Evolutionary conservation across 2,329 filamentous ascomycete species (phyloP).

Genomic region (Phoma sp.): DNA sequence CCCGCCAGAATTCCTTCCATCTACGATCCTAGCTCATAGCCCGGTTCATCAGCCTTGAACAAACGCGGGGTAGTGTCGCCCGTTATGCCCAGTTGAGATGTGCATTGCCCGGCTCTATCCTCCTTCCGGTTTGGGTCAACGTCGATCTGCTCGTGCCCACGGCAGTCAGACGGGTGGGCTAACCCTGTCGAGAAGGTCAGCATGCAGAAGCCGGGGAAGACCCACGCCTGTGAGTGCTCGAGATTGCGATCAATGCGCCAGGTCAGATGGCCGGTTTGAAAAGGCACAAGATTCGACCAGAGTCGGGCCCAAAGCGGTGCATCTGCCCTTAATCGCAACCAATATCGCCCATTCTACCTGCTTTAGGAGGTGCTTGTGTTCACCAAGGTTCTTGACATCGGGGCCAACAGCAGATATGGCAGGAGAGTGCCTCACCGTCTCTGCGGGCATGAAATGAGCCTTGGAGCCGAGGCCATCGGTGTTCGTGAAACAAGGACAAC

Average conservation of each 20-base stretch:
- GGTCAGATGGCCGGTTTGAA: not conserved
- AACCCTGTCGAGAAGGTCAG: constrained; percentile 16
- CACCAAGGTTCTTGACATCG: constrained; percentile 2
- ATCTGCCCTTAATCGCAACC: not conserved
- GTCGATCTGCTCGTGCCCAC: constrained; percentile 10
- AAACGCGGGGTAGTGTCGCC: constrained; percentile 13
- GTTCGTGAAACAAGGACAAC: not conserved
- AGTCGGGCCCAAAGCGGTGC: not conserved
- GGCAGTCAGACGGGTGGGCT: constrained; percentile 13
- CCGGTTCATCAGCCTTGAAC: not conserved
- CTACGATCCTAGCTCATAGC: not conserved
- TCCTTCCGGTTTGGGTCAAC: constrained; percentile 16
- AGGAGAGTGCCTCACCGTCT: constrained; percentile 5
- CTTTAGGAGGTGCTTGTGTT: constrained; percentile 4
- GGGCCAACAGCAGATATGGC: constrained; percentile 5
- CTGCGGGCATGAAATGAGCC: not conserved
- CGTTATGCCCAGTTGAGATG: constrained; percentile 1
- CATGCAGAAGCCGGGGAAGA: not conserved
- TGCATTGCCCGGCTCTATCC: not conserved
- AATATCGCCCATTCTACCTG: constrained; percentile 15
- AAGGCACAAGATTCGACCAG: not conserved
- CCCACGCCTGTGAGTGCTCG: not conserved
- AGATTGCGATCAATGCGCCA: constrained; percentile 12
- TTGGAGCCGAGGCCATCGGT: not conserved
- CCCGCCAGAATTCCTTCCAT: constrained; percentile 13